Base-by-base conservation (phyloP, 225 moss, liverwort and hornwort species). In the Pseudisothecium myosuroides region DNA sequence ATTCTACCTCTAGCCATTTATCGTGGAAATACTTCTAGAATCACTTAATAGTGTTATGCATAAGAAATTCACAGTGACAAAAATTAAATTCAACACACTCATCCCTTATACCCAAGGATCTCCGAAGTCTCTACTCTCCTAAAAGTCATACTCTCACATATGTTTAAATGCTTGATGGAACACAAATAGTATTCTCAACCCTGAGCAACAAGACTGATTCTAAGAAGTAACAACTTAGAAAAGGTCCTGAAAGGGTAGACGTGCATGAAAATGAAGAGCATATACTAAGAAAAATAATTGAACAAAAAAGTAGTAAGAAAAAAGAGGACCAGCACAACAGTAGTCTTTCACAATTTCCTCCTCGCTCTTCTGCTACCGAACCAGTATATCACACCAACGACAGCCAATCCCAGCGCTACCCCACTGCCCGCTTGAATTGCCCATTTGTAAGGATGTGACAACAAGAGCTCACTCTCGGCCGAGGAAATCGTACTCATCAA, bases 331-430 rank as follows among this genome's bases (percentile, higher is more conserved):
- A 41, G 12, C 19, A 80, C 4, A 59, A 60, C 80, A 59, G 7
- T 8, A 18, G 41, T 56, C 56, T 72, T 61, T 93, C 88, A 93
- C 75, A 83, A 71, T 39, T 84, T 88, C 91, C 86, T 90, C 66
- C 90, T 94, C 60, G 94, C 82, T 80, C 94, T 93, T 87, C 94
- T 89, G 66, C 88, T 93, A 50, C 95, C 94, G 81, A 93, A 96
- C 98, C 96, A 98, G 63, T 94, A 98, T 2, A 95, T 87, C 41
- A 95, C 89, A 27, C 94, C 93, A 56, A 94, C 97, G 64, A 96
- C 87, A 26, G 94, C 93, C 88, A 93, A 88, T 59, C 95, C 95
- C 37, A 95, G 88, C 45, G 92, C 96, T 59, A 96, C 83, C n/a
- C 95, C 97, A 67, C 91, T 92, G 49, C 91, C 94, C 9, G 91